These are phyloP conservation scores for Cryptosporidium xiaoi DNA, from an alignment of 169 alveolate genomes.

Conservation along the genomic window DNA sequence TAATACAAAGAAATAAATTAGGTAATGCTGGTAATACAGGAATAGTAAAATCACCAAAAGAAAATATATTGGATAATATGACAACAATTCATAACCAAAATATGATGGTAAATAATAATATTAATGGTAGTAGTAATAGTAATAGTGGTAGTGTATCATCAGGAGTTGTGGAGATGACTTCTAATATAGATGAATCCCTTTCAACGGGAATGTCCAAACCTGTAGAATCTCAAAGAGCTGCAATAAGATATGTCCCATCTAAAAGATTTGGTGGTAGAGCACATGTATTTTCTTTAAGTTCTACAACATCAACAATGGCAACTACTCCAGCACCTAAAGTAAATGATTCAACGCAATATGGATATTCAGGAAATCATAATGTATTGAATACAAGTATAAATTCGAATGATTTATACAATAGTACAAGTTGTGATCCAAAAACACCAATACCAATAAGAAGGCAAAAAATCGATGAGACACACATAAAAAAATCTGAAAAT, in stretches of 20 bases:
- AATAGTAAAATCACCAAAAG: constrained; percentile 34
- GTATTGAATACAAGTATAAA: constrained; percentile 1
- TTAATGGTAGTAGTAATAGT: neutral
- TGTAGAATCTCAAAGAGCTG: constrained; percentile 64
- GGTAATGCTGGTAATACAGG: neutral
- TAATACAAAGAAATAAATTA: constrained; percentile 63
- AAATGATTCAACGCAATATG: constrained; percentile 54
- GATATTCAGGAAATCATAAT: constrained; percentile 14
- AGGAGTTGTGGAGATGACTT: constrained; percentile 19
- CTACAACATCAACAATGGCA: constrained; percentile 72
- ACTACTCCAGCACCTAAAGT: constrained; percentile 53
- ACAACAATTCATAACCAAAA: constrained; percentile 44
- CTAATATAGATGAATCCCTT: constrained; percentile 18
- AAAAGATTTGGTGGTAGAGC: constrained; percentile 73
- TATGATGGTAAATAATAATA: neutral
- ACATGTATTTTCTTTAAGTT: constrained; percentile 65
- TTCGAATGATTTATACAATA: constrained; percentile 11
- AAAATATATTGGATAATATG: constrained; percentile 13
- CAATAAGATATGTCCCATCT: constrained; percentile 71
- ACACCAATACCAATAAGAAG: constrained; percentile 73
- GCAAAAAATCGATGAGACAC: constrained; percentile 22
- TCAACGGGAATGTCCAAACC: constrained; percentile 36
- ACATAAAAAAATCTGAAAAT: constrained; percentile 15
- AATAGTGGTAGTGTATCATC: constrained; percentile 19
- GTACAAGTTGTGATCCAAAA: constrained; percentile 27